These are phyloP conservation scores for Murraya paniculata DNA, from an alignment of 345 rosid species.

Conservation along the genomic window DNA sequence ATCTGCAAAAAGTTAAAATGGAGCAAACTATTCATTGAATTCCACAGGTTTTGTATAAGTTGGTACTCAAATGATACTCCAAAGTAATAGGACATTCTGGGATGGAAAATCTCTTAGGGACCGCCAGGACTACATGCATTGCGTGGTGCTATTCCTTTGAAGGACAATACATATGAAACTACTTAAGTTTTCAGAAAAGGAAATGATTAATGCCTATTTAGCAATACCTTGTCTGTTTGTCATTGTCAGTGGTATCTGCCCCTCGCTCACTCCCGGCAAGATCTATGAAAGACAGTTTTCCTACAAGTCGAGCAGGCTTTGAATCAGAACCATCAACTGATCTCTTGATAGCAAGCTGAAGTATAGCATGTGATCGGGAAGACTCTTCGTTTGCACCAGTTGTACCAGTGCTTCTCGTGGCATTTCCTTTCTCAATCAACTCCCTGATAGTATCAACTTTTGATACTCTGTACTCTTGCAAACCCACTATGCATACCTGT, in stretches of 20 bases:
- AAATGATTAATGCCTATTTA: not conserved
- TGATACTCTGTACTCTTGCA: slow-evolving; percentile 57
- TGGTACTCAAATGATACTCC: not conserved
- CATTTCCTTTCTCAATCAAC: slow-evolving; percentile 57
- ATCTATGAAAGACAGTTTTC: slow-evolving; percentile 65
- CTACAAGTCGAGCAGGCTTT: slow-evolving; percentile 51
- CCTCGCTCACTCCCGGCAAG: slow-evolving; percentile 78
- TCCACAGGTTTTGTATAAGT: not conserved
- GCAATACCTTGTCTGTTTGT: slow-evolving; percentile 58
- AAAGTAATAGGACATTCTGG: not conserved
- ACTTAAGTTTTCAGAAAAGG: not conserved
- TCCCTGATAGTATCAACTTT: slow-evolving; percentile 56
- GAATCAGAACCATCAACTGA: slow-evolving; percentile 44
- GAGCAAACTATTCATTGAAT: not conserved
- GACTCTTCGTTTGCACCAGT: slow-evolving; percentile 75
- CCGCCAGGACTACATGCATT: not conserved
- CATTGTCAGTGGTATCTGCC: slow-evolving; percentile 73
- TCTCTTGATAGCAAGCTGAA: slow-evolving; percentile 62
- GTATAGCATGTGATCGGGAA: slow-evolving; percentile 69
- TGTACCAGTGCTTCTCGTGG: slow-evolving; percentile 57
- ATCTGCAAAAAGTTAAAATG: slow-evolving; percentile 30
- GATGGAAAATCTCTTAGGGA: not conserved
- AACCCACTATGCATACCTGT: slow-evolving; percentile 69
- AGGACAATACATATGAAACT: slow-evolving; percentile 1
- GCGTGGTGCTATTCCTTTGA: not conserved